Evolutionary conservation across 192 early-diverging fungal genomes (phyloP).

Genomic region (Mortierella claussenii): DNA sequence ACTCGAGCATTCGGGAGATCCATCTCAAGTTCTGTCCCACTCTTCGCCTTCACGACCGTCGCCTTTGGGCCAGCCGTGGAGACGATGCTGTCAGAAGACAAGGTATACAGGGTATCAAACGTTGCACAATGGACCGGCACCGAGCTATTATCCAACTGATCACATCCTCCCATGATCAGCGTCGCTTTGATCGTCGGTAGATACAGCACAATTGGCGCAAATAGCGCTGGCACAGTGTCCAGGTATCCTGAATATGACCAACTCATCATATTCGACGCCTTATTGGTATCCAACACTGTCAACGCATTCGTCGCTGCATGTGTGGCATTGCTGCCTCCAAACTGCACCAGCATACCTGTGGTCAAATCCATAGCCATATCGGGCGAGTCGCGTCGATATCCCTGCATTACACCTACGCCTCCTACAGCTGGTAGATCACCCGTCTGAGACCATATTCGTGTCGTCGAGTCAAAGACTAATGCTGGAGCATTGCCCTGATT

Average conservation of each 20-base stretch:
- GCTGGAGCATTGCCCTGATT: conserved; percentile 26
- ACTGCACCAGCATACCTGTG: conserved; percentile 17
- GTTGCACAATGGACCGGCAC: conserved; percentile 22
- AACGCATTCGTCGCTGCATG: conserved; percentile 14
- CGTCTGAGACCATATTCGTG: conserved; percentile 12
- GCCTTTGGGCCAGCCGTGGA: conserved; percentile 21
- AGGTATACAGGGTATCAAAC: conserved; percentile 34
- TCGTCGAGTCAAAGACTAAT: conserved; percentile 8
- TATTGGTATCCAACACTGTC: conserved; percentile 12
- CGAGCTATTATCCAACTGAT: neutral
- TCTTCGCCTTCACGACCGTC: neutral
- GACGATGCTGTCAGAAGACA: conserved; percentile 6
- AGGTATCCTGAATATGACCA: conserved; percentile 25
- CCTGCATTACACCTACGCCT: neutral
- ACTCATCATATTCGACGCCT: neutral
- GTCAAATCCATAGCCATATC: conserved; percentile 19
- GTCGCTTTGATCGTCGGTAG: conserved; percentile 9
- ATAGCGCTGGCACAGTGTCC: conserved; percentile 17
- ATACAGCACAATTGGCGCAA: conserved; percentile 24
- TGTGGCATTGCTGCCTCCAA: conserved; percentile 30
- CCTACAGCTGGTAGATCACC: neutral
- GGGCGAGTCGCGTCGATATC: conserved; percentile 18
- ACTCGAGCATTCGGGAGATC: neutral
- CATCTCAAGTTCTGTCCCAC: neutral
- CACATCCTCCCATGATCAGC: conserved; percentile 47